Evolutionary conservation across 2,329 filamentous ascomycete species (phyloP), one percentile per base, ranked within the genome.

Genomic region (Cladophialophora yegresii): DNA sequence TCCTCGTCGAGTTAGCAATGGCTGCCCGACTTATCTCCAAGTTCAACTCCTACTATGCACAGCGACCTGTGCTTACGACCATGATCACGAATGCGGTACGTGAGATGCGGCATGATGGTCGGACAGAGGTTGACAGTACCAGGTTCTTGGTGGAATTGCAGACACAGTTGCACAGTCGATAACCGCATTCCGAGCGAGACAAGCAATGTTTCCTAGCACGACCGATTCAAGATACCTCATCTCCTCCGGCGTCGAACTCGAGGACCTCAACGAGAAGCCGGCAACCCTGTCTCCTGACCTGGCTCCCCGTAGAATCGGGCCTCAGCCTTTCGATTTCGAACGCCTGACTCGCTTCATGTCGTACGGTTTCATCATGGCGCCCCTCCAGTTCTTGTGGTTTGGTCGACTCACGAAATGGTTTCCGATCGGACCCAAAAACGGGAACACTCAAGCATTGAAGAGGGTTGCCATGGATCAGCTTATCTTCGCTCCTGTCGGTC

Each of bases 81-180:
- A 99, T 99, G 93, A 91, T 97, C 75, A 96, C 93, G 76, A 99
- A 99, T 81, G 91, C 95, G 71, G 89, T 89, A 86, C 75, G 85
- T 67, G 61, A 43, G n/a, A 58, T 33, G 26, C 7, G 20, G 23
- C n/a, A 16, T n/a, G 16, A 43, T 7, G 23, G 28, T 49, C 26
- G 47, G 57, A 40, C 36, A 26, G 16, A 51, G 20, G 28, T 63
- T 67, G 51, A 67, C 51, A 20, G 43, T 22, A n/a, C 56, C 49
- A 66, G 65, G 36, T 69, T 26, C 64, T 69, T 56, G 67, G 66
- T 59, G 66, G 66, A 72, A 89, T 99, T 71, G 95, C 95, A 77
- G 95, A 99, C 78, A 98, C 95, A 36, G 91, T 96, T 54, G 95
- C 95, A 64, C 95, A 99, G 78, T 88, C 90, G 64, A 90, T 99